A percentile compares a stretch with the other conserved stretches of the same genome.
phyloP scores from a whole-genome alignment of 345 rosid species.

The Boechera stricta region DNA sequence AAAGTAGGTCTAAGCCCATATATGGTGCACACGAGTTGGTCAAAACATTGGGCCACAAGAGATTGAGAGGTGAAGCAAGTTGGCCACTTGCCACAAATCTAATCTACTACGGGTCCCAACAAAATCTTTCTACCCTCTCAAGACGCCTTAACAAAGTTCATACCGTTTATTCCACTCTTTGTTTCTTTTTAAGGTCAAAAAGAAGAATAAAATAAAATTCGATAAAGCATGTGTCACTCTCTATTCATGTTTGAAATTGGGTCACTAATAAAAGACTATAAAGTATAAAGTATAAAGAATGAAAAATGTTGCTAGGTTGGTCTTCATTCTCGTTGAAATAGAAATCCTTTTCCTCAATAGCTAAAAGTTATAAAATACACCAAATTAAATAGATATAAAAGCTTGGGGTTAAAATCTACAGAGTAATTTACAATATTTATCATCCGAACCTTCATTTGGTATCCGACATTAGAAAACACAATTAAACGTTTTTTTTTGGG shows the following conservation, averaged over 20 bases:
- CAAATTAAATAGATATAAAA: neutral
- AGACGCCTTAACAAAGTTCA: slow-evolving; percentile 23
- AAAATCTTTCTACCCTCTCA: slow-evolving; percentile 20
- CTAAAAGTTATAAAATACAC: neutral
- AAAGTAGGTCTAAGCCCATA: slow-evolving; percentile 33
- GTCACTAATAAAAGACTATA: neutral
- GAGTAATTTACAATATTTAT: neutral
- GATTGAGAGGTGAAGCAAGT: slow-evolving; percentile 41
- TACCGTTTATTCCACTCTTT: slow-evolving; percentile 1
- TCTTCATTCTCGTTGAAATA: neutral
- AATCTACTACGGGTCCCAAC: slow-evolving; percentile 33
- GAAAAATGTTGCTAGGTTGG: slow-evolving; percentile 12
- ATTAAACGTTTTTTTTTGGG: no score
- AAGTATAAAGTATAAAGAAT: neutral
- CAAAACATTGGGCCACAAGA: slow-evolving; percentile 38
- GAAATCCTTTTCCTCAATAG: neutral
- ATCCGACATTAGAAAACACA: neutral
- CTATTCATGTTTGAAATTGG: slow-evolving; percentile 27
- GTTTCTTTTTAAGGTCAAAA: neutral
- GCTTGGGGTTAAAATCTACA: neutral
- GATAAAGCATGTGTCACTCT: slow-evolving; percentile 18
- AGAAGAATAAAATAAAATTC: slow-evolving; percentile 15
- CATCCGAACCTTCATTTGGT: neutral
- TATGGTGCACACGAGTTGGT: slow-evolving; percentile 28
- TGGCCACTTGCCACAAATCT: slow-evolving; percentile 34